A percentile compares a stretch with the other conserved stretches of the same genome.
Evolutionary conservation across 805 yeast species (phyloP).

Genomic region (Barnettozyma vustinii): DNA sequence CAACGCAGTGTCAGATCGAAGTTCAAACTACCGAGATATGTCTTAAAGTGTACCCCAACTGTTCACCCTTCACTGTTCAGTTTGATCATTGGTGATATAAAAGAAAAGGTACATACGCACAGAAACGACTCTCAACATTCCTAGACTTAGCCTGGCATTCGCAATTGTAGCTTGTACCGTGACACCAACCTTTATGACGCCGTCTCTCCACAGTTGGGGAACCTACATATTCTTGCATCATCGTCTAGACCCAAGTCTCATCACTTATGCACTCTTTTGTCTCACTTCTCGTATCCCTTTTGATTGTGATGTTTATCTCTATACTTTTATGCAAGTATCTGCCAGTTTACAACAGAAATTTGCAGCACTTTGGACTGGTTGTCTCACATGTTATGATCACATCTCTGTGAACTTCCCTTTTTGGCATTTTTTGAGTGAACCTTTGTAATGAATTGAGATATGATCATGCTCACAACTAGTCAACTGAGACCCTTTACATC

Average conservation of each 20-base stretch:
- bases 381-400: too few species aligned
- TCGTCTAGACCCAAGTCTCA: background rate
- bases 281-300: too few species aligned
- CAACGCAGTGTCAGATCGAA: too few species aligned
- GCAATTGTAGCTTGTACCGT: too few species aligned
- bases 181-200: too few species aligned
- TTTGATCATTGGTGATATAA: too few species aligned
- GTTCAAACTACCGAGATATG: too few species aligned
- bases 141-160: too few species aligned
- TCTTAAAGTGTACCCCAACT: too few species aligned
- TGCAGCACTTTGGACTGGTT: background rate
- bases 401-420: background rate
- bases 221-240: background rate
- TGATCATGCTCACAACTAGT: background rate
- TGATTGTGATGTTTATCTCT: background rate
- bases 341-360: background rate
- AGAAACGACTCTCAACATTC: too few species aligned
- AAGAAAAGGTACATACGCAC: too few species aligned
- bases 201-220: background rate
- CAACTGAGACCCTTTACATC: background rate
- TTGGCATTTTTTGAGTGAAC: background rate
- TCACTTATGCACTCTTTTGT: background rate
- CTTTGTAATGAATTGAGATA: background rate
- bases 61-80: too few species aligned
- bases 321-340: background rate